Percentiles rank a stretch among this genome's conserved stretches.
Evolutionary conservation across 2,329 filamentous ascomycete genomes (phyloP).

Genomic region (Fusarium buharicum): DNA sequence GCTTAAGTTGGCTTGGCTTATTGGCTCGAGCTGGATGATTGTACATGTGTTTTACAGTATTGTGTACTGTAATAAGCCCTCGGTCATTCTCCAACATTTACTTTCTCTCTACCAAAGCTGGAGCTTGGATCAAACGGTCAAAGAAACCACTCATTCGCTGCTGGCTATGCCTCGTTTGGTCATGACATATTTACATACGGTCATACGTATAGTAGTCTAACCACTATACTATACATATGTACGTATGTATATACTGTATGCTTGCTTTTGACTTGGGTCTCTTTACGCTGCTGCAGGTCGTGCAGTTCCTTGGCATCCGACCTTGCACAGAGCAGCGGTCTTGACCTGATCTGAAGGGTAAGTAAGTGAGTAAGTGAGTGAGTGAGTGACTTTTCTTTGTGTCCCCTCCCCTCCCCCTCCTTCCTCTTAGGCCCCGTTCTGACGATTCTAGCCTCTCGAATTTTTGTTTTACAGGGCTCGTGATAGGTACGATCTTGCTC

Average conservation of each 20-base stretch:
- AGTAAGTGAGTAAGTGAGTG: too few species aligned
- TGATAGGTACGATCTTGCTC: conserved; percentile 33
- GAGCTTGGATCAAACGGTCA: conserved; percentile 5
- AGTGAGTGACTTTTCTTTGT: conserved; percentile 20
- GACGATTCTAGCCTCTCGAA: conserved; percentile 5
- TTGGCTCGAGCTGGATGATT: neutral
- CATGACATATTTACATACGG: neutral
- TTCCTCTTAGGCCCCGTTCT: conserved; percentile 1
- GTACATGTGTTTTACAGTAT: neutral
- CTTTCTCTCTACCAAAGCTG: conserved; percentile 2
- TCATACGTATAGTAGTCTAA: neutral
- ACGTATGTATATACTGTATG: too few species aligned
- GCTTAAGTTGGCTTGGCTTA: neutral
- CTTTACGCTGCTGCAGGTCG: conserved; percentile 13
- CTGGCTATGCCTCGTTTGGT: neutral
- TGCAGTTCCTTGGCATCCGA: conserved; percentile 13
- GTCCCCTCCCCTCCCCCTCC: neutral
- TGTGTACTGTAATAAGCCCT: neutral
- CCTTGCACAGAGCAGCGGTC: neutral
- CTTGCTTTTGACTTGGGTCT: conserved; percentile 31
- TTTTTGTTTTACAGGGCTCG: conserved; percentile 17
- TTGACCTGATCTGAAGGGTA: neutral
- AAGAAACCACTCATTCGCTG: neutral
- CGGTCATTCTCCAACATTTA: neutral
- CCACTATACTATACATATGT: too few species aligned